Conservation (phyloP, 1,284 basidiomycete species). For the Trametes versicolor region DNA sequence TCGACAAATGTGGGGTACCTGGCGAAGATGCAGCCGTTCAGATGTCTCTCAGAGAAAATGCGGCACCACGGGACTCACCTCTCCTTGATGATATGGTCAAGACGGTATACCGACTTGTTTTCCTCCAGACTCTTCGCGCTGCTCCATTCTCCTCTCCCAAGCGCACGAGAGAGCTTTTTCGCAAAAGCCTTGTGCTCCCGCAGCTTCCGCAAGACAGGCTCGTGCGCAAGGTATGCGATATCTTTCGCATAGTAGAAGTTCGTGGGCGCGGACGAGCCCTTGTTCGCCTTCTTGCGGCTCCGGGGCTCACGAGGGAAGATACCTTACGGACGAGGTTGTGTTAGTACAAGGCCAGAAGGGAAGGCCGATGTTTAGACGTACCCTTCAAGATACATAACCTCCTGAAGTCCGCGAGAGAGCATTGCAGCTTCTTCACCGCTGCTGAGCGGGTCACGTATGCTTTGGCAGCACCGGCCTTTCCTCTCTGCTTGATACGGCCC, state of each 20-base stretch:
- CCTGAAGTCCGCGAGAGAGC: slow-evolving; percentile 97
- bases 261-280: slow-evolving; percentile 95
- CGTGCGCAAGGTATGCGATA: slow-evolving; percentile 97
- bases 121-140: slow-evolving; percentile 95
- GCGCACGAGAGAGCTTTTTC: slow-evolving; percentile 94
- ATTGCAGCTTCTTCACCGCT: slow-evolving; percentile 94
- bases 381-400: slow-evolving; percentile 98
- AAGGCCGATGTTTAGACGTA: slow-evolving; percentile 45
- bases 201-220: slow-evolving; percentile 95
- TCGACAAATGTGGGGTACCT: slow-evolving; percentile 99
- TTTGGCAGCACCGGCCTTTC: slow-evolving; percentile 94
- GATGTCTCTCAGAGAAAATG: neutral
- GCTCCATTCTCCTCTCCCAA: slow-evolving; percentile 95
- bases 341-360: slow-evolving; percentile 9
- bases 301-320: slow-evolving; percentile 98
- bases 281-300: slow-evolving; percentile 95
- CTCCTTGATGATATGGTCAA: slow-evolving; percentile 99
- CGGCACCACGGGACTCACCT: slow-evolving; percentile 60
- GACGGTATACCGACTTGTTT: slow-evolving; percentile 85
- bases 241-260: slow-evolving; percentile 99
- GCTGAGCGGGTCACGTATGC: slow-evolving; percentile 94
- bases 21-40: slow-evolving; percentile 16
- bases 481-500: slow-evolving; percentile 91
- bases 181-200: slow-evolving; percentile 99
- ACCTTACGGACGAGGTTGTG: slow-evolving; percentile 57